Conservation (phyloP, 768 basidiomycete species). For the Macrolepiota fuliginosa region DNA sequence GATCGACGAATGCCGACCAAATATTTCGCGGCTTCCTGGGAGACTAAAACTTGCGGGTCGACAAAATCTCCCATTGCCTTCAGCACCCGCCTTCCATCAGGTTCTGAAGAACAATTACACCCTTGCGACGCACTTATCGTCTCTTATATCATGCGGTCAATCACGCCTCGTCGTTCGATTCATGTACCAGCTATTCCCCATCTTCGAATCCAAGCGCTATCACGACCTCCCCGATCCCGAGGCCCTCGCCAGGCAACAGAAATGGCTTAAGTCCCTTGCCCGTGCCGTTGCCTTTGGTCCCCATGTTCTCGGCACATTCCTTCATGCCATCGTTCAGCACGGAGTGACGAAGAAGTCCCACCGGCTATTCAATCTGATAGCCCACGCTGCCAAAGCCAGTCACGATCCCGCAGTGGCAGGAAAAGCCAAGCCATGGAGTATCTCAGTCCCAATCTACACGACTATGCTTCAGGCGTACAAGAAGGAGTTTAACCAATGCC, state of each 20-base stretch:
- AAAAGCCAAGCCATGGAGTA: conserved; percentile 50
- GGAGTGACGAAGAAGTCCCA: conserved; percentile 43
- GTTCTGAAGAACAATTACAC: conserved; percentile 39
- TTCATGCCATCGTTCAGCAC: conserved; percentile 59
- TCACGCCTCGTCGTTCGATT: conserved; percentile 41
- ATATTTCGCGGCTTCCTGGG: conserved; percentile 12
- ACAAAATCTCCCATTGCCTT: not conserved
- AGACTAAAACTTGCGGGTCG: conserved; percentile 5
- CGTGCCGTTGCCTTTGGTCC: conserved; percentile 57
- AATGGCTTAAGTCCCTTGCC: conserved; percentile 19
- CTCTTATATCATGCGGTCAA: conserved; percentile 49
- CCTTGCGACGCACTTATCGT: conserved; percentile 48
- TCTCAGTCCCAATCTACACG: conserved; percentile 69
- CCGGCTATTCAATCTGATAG: not conserved
- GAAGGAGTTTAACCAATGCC: conserved; percentile 33
- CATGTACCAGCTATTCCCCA: conserved; percentile 58
- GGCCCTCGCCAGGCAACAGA: not conserved
- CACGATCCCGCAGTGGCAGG: not conserved
- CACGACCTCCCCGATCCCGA: not conserved
- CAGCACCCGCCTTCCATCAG: conserved; percentile 5
- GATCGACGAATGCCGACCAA: not conserved
- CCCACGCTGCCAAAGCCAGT: not conserved
- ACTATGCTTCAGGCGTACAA: conserved; percentile 66
- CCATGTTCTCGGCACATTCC: conserved; percentile 51
- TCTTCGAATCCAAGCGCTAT: conserved; percentile 28